phyloP scores from a whole-genome alignment of 2,329 filamentous ascomycete genomes.

The Ampelomyces quisqualis region DNA sequence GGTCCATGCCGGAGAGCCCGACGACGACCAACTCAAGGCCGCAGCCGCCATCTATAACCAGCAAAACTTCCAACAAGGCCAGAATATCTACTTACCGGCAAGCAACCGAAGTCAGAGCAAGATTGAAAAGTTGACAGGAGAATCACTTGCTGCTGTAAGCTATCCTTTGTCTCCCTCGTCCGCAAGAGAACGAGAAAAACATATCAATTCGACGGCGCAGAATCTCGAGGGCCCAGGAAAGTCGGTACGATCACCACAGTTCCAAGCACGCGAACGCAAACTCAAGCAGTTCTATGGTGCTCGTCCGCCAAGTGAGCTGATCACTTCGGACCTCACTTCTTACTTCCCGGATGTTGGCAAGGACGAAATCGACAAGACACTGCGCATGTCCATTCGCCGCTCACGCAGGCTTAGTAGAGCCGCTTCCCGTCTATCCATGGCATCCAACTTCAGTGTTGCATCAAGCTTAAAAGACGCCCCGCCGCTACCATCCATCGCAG shows the following conservation, averaged over 20 bases:
- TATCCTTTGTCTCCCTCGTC: slow-evolving; percentile 84
- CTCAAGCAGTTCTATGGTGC: slow-evolving; percentile 86
- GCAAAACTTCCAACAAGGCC: slow-evolving; percentile 71
- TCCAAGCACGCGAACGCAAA: slow-evolving; percentile 50
- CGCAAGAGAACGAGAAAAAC: slow-evolving; percentile 64
- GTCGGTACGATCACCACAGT: slow-evolving; percentile 36
- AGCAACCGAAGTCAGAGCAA: slow-evolving; percentile 83
- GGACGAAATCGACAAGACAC: slow-evolving; percentile 93
- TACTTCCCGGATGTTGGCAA: slow-evolving; percentile 96
- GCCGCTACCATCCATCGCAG: slow-evolving; percentile 91
- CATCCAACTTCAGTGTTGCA: slow-evolving; percentile 88
- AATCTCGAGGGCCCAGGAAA: slow-evolving; percentile 50
- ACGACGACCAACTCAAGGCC: slow-evolving; percentile 79
- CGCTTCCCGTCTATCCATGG: slow-evolving; percentile 88
- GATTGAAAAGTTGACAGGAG: slow-evolving; percentile 84
- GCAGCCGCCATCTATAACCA: slow-evolving; percentile 88
- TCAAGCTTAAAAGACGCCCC: slow-evolving; percentile 92
- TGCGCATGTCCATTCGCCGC: slow-evolving; percentile 85
- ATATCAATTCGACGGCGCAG: slow-evolving; percentile 55
- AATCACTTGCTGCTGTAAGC: slow-evolving; percentile 80
- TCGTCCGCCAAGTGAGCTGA: slow-evolving; percentile 92
- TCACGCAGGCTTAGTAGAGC: slow-evolving; percentile 90
- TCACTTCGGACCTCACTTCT: slow-evolving; percentile 91
- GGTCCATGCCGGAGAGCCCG: slow-evolving; percentile 88
- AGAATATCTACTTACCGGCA: slow-evolving; percentile 57